A percentile compares a stretch with the other conserved stretches of the same genome.
phyloP scores from a whole-genome alignment of 2,329 filamentous ascomycete genomes.

The Neobulgaria alba region DNA sequence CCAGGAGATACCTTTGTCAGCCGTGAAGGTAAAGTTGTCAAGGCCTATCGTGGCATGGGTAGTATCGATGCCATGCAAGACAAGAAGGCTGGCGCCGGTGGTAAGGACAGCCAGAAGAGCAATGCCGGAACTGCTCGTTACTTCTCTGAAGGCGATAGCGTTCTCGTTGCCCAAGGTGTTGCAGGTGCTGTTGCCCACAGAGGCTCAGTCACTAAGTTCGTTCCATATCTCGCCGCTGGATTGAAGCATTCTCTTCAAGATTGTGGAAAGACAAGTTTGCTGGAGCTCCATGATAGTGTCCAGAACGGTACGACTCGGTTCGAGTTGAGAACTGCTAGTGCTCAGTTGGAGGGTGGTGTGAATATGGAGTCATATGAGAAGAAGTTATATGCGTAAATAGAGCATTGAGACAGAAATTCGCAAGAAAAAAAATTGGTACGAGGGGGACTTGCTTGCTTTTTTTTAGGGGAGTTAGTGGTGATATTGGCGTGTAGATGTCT shows the following conservation, averaged over 20 bases:
- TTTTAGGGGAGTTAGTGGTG: not conserved
- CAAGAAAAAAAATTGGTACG: too few relatives aligned
- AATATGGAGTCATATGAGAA: slow-evolving; percentile 99
- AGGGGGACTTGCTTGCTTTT: too few relatives aligned
- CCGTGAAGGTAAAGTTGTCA: slow-evolving; percentile 93
- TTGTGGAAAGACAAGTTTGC: slow-evolving; percentile 75
- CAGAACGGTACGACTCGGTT: slow-evolving; percentile 72
- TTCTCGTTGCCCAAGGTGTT: slow-evolving; percentile 94
- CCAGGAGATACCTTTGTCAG: slow-evolving; percentile 95
- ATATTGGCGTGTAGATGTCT: too few relatives aligned
- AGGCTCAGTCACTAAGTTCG: slow-evolving; percentile 84
- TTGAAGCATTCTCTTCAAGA: slow-evolving; percentile 98
- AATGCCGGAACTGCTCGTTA: slow-evolving; percentile 97
- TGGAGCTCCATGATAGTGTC: slow-evolving; percentile 68
- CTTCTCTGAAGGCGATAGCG: slow-evolving; percentile 92
- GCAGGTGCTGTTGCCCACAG: slow-evolving; percentile 76
- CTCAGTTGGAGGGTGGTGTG: slow-evolving; percentile 92
- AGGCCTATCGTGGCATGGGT: slow-evolving; percentile 98
- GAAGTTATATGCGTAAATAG: slow-evolving; percentile 86
- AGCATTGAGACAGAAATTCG: too few relatives aligned
- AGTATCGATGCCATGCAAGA: slow-evolving; percentile 99
- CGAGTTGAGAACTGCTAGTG: slow-evolving; percentile 87
- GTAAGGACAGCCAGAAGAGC: slow-evolving; percentile 65
- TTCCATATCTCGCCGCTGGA: slow-evolving; percentile 90
- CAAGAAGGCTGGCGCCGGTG: slow-evolving; percentile 84